A percentile compares a stretch with the other conserved stretches of the same genome.
Conservation (phyloP, 805 yeast genomes). For the Metschnikowia koreensis region DNA sequence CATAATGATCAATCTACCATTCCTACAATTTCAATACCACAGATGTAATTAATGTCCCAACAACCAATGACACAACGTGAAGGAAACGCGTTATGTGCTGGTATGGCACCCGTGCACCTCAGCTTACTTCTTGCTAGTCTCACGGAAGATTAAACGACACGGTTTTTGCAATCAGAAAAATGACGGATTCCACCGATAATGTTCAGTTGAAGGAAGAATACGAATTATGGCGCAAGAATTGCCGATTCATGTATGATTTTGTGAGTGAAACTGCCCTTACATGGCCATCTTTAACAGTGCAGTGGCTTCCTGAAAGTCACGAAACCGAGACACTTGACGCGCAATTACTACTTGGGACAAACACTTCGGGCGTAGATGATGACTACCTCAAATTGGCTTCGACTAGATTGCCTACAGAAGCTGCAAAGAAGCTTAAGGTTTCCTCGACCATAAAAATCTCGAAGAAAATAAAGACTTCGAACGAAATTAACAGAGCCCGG, state of each 20-base stretch:
- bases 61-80: background rate
- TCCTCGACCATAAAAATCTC: conserved; percentile 58
- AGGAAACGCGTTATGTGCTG: background rate
- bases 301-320: conserved; percentile 61
- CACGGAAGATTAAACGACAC: background rate
- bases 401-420: conserved; percentile 49
- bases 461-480: conserved; percentile 57
- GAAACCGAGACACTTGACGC: conserved; percentile 37
- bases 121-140: background rate
- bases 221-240: conserved; percentile 76
- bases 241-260: conserved; percentile 79
- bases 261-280: conserved; percentile 75
- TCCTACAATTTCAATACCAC: too few species aligned
- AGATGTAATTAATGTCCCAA: background rate
- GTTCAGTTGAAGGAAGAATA: conserved; percentile 59
- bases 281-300: conserved; percentile 80
- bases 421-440: conserved; percentile 22
- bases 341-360: conserved; percentile 65
- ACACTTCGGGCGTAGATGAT: conserved; percentile 66
- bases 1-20: too few species aligned
- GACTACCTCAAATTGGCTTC: conserved; percentile 66
- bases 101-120: background rate
- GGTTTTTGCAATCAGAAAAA: background rate
- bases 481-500: conserved; percentile 74
- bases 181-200: conserved; percentile 13